Evolutionary conservation across 192 early-diverging fungal species (phyloP), one percentile per base, ranked within the genome.

Genomic region (Coemansia sp.): DNA sequence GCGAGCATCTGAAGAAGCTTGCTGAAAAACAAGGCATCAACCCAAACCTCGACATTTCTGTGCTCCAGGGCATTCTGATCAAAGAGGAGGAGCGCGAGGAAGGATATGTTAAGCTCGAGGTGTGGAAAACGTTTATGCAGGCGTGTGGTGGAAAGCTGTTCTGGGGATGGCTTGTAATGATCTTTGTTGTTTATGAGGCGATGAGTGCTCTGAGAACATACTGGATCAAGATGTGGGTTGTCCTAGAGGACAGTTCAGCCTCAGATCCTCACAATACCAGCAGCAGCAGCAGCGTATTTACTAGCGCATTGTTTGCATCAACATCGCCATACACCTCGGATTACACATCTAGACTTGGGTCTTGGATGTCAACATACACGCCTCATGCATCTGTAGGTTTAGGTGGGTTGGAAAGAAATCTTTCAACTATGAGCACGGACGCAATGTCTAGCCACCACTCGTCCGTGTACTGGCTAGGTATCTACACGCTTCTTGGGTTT

Each of bases 31-130:
- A 77, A 49, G 67, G 68, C 9, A 58, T 61, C 10, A 75, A 86
- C 11, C 69, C 64, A 15, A 61, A 84, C 69, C 47, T 39, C 12
- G 63, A 64, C 16, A 38, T 42, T 18, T 49, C 53, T 15, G 63
- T 41, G 19, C 26, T 70, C 62, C 52, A 76, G 54, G 81, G 81
- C 21, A 84, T 89, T 65, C 77, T 96, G 40, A 91, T 92, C 60
- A 66, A 86, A 54, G 90, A 91, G 1, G 96, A 98, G 71, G 89
- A 92, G 65, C 86, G 87, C 47, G 89, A 87, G 4, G 85, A 85
- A 12, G 96, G 96, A 1, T 75, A 83, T 43, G 94, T 97, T 48
- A 73, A 84, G 16, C 75, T 71, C 41, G 65, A 70, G 3, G 88
- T 96, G 8, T 97, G 93, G 84, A 74, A 85, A 40, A 76, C 84